Percentiles rank a stretch among this genome's conserved stretches.
Conservation (phyloP, 306 rosid genomes). For the Prinsepia uniflora region DNA sequence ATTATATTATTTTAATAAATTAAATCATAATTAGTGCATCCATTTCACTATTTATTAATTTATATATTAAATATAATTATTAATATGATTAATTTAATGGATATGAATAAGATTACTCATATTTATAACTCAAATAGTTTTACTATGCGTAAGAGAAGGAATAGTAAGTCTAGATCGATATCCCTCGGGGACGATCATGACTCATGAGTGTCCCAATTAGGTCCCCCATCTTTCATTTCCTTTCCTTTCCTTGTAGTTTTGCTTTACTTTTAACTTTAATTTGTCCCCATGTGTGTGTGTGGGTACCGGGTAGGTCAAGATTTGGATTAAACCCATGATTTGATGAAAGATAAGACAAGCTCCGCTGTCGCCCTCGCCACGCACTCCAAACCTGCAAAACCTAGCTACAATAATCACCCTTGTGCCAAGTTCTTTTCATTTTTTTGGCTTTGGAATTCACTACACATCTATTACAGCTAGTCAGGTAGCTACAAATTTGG, state of each 20-base stretch:
- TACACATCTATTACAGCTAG: too few species aligned
- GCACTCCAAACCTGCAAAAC: slow-evolving; percentile 11
- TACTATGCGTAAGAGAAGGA: too few species aligned
- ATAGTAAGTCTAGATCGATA: too few species aligned
- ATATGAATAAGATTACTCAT: too few species aligned
- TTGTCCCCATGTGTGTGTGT: neutral
- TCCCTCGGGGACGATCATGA: neutral
- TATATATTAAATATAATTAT: too few species aligned
- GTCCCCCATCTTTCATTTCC: neutral
- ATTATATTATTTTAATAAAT: too few species aligned
- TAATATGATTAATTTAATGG: too few species aligned
- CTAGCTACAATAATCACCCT: neutral
- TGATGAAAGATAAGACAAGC: slow-evolving; percentile 24
- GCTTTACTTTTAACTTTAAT: slow-evolving; percentile 2
- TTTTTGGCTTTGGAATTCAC: slow-evolving; percentile 1
- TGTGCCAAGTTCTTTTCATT: neutral
- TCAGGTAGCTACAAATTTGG: too few species aligned
- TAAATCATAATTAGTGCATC: too few species aligned
- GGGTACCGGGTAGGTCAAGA: slow-evolving; percentile 11
- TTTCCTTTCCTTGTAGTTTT: neutral
- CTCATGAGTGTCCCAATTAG: neutral
- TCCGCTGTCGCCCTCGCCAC: slow-evolving; percentile 14
- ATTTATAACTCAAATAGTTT: too few species aligned
- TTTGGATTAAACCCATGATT: slow-evolving; percentile 18
- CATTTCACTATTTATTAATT: too few species aligned